Percentiles rank a stretch among this genome's conserved stretches.
Evolutionary conservation across 345 rosid species (phyloP).

Genomic region (Rhodomyrtus tomentosa): DNA sequence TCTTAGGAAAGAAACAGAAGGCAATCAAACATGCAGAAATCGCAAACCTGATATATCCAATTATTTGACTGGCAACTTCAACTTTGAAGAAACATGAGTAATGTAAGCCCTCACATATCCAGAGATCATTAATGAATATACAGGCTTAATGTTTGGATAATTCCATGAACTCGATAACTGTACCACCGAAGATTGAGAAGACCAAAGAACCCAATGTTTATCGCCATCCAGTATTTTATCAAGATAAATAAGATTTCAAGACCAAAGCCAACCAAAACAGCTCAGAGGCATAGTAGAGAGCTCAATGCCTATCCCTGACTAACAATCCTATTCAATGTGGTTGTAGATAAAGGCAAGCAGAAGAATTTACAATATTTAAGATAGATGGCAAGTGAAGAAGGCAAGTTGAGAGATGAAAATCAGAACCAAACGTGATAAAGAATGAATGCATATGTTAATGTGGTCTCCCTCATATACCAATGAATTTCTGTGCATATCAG

Average conservation of each 20-base stretch:
- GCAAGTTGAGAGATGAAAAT: too few relatives aligned
- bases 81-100: neutral
- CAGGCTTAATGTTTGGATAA: neutral
- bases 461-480: conserved; percentile 51
- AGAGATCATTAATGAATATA: neutral
- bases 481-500: conserved; percentile 55
- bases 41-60: neutral
- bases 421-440: neutral
- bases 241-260: neutral
- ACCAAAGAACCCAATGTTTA: neutral
- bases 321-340: neutral
- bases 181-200: neutral
- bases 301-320: neutral
- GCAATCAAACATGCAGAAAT: neutral
- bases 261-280: neutral
- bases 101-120: neutral
- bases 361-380: neutral
- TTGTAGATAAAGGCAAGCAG: neutral
- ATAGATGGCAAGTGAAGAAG: too few relatives aligned
- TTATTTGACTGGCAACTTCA: neutral
- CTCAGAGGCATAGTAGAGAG: neutral
- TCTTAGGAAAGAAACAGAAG: neutral
- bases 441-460: conserved; percentile 45
- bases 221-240: neutral
- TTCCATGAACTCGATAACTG: neutral